A percentile compares a stretch with the other conserved stretches of the same genome.
These are phyloP conservation scores for Fraxinus albicans DNA, from an alignment of 305 asterid species.

Conservation along the genomic window DNA sequence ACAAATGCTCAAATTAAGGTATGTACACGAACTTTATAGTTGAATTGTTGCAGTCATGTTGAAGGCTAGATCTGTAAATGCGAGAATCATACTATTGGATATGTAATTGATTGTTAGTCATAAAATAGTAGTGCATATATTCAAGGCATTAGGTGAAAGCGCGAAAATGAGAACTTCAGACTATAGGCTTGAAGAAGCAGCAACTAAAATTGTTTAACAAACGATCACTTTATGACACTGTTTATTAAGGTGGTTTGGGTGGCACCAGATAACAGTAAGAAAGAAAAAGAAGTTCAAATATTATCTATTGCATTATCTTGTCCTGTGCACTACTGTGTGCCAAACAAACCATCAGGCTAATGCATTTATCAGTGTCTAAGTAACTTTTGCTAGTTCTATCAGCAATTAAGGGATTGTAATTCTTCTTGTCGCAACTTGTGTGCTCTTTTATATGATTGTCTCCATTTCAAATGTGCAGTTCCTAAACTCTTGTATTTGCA, in stretches of 20 bases:
- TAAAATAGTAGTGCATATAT: not conserved
- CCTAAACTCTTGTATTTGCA: not conserved
- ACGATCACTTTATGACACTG: not conserved
- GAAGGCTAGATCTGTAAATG: not conserved
- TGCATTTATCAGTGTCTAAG: not conserved
- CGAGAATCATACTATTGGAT: not conserved
- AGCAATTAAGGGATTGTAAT: not conserved
- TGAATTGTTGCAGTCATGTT: not conserved
- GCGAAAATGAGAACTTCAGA: not conserved
- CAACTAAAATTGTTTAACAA: not conserved
- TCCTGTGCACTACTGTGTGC: not conserved
- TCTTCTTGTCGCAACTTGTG: not conserved
- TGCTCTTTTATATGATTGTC: not conserved
- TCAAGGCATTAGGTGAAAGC: not conserved
- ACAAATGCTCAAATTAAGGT: constrained; percentile 53
- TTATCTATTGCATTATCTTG: not conserved
- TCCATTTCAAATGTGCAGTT: not conserved
- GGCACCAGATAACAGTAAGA: not conserved
- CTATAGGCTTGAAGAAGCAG: not conserved
- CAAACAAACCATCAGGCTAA: not conserved
- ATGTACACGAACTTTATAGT: not conserved
- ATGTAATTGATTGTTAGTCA: not conserved
- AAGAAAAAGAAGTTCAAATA: not conserved
- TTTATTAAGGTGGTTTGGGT: not conserved
- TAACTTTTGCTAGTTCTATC: not conserved